Evolutionary conservation across 2,329 filamentous ascomycete genomes (phyloP).

Genomic region (Rutstroemia sp.): DNA sequence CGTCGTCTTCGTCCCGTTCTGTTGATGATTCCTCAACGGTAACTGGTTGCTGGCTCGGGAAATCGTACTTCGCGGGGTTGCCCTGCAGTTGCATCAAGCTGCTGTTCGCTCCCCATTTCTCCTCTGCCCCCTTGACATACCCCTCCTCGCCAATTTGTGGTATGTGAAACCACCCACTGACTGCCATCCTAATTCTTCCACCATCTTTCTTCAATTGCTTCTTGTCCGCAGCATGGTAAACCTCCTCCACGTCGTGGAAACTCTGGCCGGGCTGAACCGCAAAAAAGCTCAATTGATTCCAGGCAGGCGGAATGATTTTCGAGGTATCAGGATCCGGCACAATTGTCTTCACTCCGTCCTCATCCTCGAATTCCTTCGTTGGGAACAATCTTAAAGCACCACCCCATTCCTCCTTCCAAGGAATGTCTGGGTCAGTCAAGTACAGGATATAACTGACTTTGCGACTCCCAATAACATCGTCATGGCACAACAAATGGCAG

Average conservation of each 20-base stretch:
- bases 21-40: conserved; percentile 30
- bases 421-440: conserved; percentile 81
- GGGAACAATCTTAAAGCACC: conserved; percentile 87
- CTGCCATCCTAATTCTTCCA: conserved; percentile 86
- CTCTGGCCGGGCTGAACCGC: conserved; percentile 97
- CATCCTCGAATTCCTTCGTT: conserved; percentile 53
- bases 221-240: conserved; percentile 63
- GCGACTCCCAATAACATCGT: conserved; percentile 97
- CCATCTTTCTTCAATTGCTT: conserved; percentile 60
- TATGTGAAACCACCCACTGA: conserved; percentile 98
- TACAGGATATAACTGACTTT: conserved; percentile 97
- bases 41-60: conserved; percentile 58
- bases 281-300: conserved; percentile 98
- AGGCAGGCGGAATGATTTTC: conserved; percentile 84
- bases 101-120: conserved; percentile 81
- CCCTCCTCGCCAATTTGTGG: conserved; percentile 91
- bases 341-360: conserved; percentile 67
- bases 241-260: conserved; percentile 98
- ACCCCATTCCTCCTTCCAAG: conserved; percentile 89
- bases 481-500: conserved; percentile 91
- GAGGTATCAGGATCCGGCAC: conserved; percentile 72
- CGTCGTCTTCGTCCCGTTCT: conserved; percentile 27
- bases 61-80: conserved; percentile 83
- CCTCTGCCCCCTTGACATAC: conserved; percentile 80
- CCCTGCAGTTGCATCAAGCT: conserved; percentile 89